Evolutionary conservation across 352 stramenopile species (phyloP).

Genomic region (Pythium oligandrum): DNA sequence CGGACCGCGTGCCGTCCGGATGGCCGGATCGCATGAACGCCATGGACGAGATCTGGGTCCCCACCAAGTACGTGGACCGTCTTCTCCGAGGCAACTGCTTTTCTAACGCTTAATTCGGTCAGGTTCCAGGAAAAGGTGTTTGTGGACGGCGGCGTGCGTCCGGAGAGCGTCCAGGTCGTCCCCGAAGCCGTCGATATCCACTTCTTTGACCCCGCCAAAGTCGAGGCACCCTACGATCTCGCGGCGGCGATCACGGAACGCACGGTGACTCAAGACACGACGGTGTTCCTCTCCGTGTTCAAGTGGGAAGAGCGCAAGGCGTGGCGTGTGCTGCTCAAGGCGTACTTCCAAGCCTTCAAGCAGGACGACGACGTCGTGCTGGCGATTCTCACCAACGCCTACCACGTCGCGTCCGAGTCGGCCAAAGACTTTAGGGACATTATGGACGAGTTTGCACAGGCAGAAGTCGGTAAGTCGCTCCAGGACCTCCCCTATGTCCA

Average conservation of each 20-base stretch:
- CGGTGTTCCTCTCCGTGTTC: slow-evolving; percentile 90
- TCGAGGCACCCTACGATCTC: slow-evolving; percentile 47
- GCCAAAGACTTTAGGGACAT: slow-evolving; percentile 41
- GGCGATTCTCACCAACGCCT: slow-evolving; percentile 85
- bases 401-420: slow-evolving; percentile 56
- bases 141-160: slow-evolving; percentile 44
- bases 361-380: slow-evolving; percentile 62
- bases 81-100: neutral
- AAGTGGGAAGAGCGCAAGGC: slow-evolving; percentile 93
- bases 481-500: slow-evolving; percentile 50
- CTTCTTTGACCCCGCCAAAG: slow-evolving; percentile 77
- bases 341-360: slow-evolving; percentile 78
- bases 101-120: neutral
- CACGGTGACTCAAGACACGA: slow-evolving; percentile 38
- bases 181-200: slow-evolving; percentile 86
- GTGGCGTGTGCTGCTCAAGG: slow-evolving; percentile 82
- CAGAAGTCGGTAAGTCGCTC: slow-evolving; percentile 38
- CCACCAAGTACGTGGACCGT: slow-evolving; percentile 38
- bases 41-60: slow-evolving; percentile 94
- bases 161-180: slow-evolving; percentile 62
- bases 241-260: slow-evolving; percentile 18
- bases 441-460: slow-evolving; percentile 51
- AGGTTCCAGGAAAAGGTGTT: slow-evolving; percentile 81
- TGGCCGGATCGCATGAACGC: slow-evolving; percentile 85
- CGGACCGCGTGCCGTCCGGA: slow-evolving; percentile 87